Conservation (phyloP, 257 asterid genomes). For the Ocimum tenuiflorum region DNA sequence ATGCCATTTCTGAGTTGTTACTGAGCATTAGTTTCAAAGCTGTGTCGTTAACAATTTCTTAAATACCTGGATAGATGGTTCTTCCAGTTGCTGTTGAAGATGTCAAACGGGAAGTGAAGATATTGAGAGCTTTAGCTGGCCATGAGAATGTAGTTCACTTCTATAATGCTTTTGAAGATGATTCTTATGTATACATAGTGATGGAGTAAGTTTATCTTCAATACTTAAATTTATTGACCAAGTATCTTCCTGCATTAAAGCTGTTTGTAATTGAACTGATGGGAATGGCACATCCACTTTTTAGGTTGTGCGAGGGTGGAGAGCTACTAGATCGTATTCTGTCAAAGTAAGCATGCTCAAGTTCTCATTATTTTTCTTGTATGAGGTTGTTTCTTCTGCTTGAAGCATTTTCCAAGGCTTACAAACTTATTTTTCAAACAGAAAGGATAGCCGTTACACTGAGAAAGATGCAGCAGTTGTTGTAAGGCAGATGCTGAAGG, state of each 20-base stretch:
- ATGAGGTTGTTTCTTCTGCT: not conserved
- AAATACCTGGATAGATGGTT: constrained; percentile 57
- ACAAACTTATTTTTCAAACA: constrained; percentile 31
- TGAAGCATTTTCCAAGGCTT: constrained; percentile 19
- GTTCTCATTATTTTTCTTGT: not conserved
- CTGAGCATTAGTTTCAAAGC: not conserved
- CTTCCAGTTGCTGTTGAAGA: constrained; percentile 98
- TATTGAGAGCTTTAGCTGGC: constrained; percentile 89
- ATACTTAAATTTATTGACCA: not conserved
- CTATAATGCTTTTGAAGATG: constrained; percentile 87
- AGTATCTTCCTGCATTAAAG: not conserved
- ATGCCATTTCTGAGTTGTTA: constrained; percentile 2
- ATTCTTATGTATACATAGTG: constrained; percentile 75
- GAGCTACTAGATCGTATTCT: constrained; percentile 92
- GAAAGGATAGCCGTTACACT: constrained; percentile 95
- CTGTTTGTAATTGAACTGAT: constrained; percentile 1
- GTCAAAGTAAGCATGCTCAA: constrained; percentile 55
- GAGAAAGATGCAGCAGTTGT: constrained; percentile 98
- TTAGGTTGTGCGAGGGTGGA: constrained; percentile 96
- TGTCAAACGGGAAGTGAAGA: constrained; percentile 95
- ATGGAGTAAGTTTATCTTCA: constrained; percentile 75
- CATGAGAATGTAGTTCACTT: constrained; percentile 97
- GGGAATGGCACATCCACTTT: constrained; percentile 12
- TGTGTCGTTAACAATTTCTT: constrained; percentile 9
- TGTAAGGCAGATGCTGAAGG: constrained; percentile 96